Base-by-base conservation (phyloP, 306 rosid genomes). In the Vicia sativa region DNA sequence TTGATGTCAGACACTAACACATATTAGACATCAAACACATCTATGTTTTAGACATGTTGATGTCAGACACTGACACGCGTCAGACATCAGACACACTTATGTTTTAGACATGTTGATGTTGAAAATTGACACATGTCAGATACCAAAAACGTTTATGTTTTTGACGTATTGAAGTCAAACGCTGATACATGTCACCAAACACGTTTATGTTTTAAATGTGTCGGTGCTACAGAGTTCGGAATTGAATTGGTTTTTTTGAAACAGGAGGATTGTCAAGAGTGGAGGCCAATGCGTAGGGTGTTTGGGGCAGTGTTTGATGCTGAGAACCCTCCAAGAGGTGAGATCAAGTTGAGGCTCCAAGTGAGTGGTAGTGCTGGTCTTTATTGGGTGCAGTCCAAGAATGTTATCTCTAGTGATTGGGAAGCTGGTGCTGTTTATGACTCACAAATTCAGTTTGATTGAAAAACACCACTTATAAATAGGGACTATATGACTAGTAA, bases 251-350 rank as follows among this genome's bases (percentile, higher is more conserved):
- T 25, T 75, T 49, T 49, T 1, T 42, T 76, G 76, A 77, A 57
- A 75, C 67, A 92, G 92, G 96, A 77, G 76, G 87, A 88, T 31
- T 57, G 69, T 79, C 11, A 86, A 29, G 84, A 79, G 52, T 90
- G 98, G 97, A 82, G 74, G 62, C 75, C 78, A 4, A 82, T 90
- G 97, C 83, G 97, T 0, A 83, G 89, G 67, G 85, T 79, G 0
- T 89, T 70, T 39, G 98, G 97, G 26, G 80, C 72, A 10, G 97
- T 93, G 16, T 93, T 87, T 83, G 98, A 93, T 46, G 74, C 72
- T 42, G 69, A 68, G 45, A 90, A 58, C 72, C 91, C 93, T 5
- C 93, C 98, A 45, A 62, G 62, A 6, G 91, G 90, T 16, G 26
- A 77, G 3, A 23, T 88, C 3, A 74, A 50, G 12, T 11, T 88